Evolutionary conservation across 108 stramenopile species (phyloP).

Genomic region (Fistulifera pelliculosa): DNA sequence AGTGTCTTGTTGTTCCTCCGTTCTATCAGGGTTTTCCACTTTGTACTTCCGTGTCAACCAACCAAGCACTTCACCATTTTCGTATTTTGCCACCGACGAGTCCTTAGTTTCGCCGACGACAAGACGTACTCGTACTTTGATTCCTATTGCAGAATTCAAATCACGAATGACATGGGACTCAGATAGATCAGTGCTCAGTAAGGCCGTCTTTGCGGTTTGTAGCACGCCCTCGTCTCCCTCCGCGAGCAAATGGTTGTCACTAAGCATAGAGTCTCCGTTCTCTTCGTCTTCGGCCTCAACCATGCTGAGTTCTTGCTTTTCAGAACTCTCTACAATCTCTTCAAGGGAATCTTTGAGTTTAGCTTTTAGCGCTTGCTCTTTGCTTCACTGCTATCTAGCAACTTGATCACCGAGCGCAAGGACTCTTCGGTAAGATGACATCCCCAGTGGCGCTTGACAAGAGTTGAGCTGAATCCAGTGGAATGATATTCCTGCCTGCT

Average conservation of each 20-base stretch:
- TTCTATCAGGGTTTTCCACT: conserved; percentile 20
- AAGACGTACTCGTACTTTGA: conserved; percentile 48
- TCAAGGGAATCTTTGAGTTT: conserved; percentile 70
- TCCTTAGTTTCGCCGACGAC: conserved; percentile 39
- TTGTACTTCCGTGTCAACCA: conserved; percentile 43
- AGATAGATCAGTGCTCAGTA: neutral
- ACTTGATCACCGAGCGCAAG: conserved; percentile 54
- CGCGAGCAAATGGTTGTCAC: neutral
- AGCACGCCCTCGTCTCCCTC: conserved; percentile 28
- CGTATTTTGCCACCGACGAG: conserved; percentile 51
- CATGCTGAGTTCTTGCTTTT: conserved; percentile 13
- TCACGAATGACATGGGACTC: neutral
- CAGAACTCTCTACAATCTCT: conserved; percentile 14
- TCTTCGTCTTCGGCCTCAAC: conserved; percentile 31
- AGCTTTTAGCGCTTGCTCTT: conserved; percentile 58
- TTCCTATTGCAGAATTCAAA: conserved; percentile 55
- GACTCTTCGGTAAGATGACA: conserved; percentile 70
- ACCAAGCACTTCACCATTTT: conserved; percentile 47
- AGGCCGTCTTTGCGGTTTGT: conserved; percentile 11
- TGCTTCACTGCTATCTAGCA: conserved; percentile 53
- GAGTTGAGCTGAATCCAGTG: conserved; percentile 34
- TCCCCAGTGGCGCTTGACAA: conserved; percentile 62
- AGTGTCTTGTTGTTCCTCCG: conserved; percentile 10
- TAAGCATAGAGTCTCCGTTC: conserved; percentile 10
- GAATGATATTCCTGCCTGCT: conserved; percentile 66